Percentiles rank a stretch among this genome's conserved stretches.
Evolutionary conservation across 106 monocot genomes (phyloP).

Genomic region (Triglochin maritima): DNA sequence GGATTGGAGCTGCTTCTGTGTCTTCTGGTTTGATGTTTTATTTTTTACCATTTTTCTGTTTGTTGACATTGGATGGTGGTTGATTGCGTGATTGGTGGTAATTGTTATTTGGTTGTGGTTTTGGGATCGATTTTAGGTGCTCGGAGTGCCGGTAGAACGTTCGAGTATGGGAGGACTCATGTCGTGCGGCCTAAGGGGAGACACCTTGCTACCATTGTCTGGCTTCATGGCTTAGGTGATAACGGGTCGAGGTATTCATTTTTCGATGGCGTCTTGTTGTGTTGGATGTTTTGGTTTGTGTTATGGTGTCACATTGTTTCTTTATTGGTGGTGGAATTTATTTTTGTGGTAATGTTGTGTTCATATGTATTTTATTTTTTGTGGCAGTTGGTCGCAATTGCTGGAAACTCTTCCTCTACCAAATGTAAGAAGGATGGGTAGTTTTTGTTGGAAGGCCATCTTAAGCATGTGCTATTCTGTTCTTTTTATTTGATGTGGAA

Average conservation of each 20-base stretch:
- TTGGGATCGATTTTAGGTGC: not conserved
- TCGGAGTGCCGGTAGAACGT: slow-evolving; percentile 10
- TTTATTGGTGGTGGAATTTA: not conserved
- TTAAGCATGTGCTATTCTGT: not conserved
- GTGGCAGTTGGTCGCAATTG: slow-evolving; percentile 84
- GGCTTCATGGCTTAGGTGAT: slow-evolving; percentile 95
- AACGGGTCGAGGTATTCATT: slow-evolving; percentile 63
- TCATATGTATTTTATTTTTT: not conserved
- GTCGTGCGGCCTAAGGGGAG: slow-evolving; percentile 76
- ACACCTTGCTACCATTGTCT: slow-evolving; percentile 75
- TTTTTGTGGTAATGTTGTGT: not conserved
- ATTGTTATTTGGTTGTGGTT: not conserved
- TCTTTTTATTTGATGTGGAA: not conserved
- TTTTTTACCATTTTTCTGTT: not conserved
- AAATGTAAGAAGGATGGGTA: slow-evolving; percentile 47
- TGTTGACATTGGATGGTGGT: not conserved
- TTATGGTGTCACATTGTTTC: not conserved
- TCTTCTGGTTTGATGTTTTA: slow-evolving; percentile 33
- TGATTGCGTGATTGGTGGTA: not conserved
- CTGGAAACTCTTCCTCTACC: slow-evolving; percentile 90
- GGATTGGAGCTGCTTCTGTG: slow-evolving; percentile 37
- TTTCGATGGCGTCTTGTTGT: not conserved
- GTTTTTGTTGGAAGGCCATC: not conserved
- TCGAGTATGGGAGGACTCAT: slow-evolving; percentile 86
- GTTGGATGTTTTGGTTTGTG: not conserved